Evolutionary conservation across 129 eudicot genomes (phyloP).

Genomic region (Chrysanthemum seticuspe): DNA sequence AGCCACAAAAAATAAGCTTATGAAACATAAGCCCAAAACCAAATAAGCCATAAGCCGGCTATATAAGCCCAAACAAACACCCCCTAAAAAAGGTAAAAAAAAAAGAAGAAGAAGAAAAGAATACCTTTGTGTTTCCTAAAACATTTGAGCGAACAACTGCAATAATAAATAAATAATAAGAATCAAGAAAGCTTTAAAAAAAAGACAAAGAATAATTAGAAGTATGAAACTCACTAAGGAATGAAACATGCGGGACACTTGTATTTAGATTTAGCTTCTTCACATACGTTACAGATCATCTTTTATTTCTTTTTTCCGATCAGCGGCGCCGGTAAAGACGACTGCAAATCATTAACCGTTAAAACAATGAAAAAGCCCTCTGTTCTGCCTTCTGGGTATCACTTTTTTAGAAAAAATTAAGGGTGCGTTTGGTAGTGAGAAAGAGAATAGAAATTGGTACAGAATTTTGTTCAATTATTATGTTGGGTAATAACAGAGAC

Average conservation of each 20-base stretch:
- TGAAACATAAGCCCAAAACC: too few species aligned
- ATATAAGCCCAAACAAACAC: too few species aligned
- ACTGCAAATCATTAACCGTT: too few species aligned
- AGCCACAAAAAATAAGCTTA: too few species aligned
- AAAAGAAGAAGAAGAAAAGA: neutral
- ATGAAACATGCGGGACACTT: slow-evolving; percentile 68
- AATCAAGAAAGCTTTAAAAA: slow-evolving; percentile 4
- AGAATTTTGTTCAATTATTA: too few species aligned
- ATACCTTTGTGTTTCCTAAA: slow-evolving; percentile 92
- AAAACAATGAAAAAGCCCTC: too few species aligned
- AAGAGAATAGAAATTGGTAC: too few species aligned
- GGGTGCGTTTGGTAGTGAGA: too few species aligned
- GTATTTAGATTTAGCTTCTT: slow-evolving; percentile 64
- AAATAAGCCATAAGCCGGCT: too few species aligned
- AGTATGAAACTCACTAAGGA: slow-evolving; percentile 49
- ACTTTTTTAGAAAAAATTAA: too few species aligned
- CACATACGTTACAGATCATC: slow-evolving; percentile 49
- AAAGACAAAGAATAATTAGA: neutral
- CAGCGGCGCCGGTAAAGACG: neutral
- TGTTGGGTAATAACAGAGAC: too few species aligned
- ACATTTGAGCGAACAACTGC: slow-evolving; percentile 73
- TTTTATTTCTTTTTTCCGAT: slow-evolving; percentile 7
- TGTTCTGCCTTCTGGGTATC: too few species aligned
- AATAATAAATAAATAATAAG: neutral
- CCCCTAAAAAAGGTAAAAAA: neutral